phyloP scores from a whole-genome alignment of 2,329 filamentous ascomycete species.

The Diaporthe australafricana region DNA sequence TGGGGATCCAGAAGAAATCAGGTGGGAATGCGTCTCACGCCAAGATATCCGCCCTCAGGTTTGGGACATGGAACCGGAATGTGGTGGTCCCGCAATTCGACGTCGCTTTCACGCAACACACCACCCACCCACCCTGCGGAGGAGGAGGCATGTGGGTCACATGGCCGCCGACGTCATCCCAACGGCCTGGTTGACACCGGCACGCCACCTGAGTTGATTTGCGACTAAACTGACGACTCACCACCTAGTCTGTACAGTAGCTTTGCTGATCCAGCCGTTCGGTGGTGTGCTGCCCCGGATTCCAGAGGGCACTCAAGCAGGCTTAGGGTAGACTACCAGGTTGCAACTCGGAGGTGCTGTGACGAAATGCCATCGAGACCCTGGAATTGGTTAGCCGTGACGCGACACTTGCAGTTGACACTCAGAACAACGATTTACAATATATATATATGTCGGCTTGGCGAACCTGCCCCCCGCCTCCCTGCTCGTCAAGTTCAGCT shows the following conservation, averaged over 20 bases:
- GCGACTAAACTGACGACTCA: background rate
- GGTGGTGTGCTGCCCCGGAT: background rate
- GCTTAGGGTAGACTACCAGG: no score
- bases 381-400: background rate
- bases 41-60: background rate
- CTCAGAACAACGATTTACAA: background rate
- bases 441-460: background rate
- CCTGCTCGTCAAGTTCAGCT: background rate
- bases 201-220: background rate
- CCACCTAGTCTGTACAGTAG: background rate
- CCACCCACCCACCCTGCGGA: background rate
- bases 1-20: background rate
- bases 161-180: constrained; percentile 5
- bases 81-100: constrained; percentile 23
- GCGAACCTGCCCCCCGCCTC: background rate
- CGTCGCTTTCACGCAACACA: constrained; percentile 12
- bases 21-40: background rate
- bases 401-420: background rate
- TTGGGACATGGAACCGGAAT: background rate
- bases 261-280: background rate
- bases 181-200: background rate
- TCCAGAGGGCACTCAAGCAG: background rate
- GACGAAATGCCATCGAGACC: background rate
- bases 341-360: constrained; percentile 3
- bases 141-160: constrained; percentile 6